Evolutionary conservation across 2,329 filamentous ascomycete species (phyloP).

Genomic region (Dothideomycetes sp.): DNA sequence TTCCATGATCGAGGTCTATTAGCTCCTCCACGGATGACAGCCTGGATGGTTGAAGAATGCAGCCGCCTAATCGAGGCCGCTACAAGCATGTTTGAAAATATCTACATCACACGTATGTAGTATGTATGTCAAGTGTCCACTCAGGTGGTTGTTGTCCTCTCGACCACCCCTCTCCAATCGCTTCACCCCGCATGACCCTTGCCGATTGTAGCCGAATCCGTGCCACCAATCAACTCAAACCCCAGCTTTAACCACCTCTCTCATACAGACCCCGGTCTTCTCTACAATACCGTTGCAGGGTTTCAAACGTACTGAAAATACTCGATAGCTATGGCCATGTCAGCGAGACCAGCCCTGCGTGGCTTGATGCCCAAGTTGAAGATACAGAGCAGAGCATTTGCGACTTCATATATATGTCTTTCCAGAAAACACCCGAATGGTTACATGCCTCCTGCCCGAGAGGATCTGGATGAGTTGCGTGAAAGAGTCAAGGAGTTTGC

Average conservation of each 20-base stretch:
- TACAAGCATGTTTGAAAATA: constrained; percentile 7
- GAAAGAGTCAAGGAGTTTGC: constrained; percentile 84
- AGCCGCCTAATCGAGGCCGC: constrained; percentile 4
- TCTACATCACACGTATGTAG: not conserved
- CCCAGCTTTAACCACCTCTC: not conserved
- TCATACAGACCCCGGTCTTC: too few species aligned
- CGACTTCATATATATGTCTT: constrained; percentile 28
- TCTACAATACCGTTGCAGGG: too few species aligned
- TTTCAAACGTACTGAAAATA: too few species aligned
- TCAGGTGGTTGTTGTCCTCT: not conserved
- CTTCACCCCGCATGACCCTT: constrained; percentile 9
- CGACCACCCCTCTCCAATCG: constrained; percentile 5
- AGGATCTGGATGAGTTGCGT: constrained; percentile 71
- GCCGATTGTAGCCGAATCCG: not conserved
- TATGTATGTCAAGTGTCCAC: constrained; percentile 2
- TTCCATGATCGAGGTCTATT: not conserved
- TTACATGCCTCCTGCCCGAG: constrained; percentile 58
- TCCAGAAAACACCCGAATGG: constrained; percentile 62
- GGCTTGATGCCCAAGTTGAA: not conserved
- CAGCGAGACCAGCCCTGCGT: not conserved
- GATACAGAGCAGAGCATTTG: not conserved
- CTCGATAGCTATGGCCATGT: not conserved
- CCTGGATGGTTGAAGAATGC: not conserved
- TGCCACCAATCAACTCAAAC: not conserved
- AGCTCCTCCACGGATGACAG: too few species aligned